Evolutionary conservation across 2,329 filamentous ascomycete genomes (phyloP), one percentile per base, ranked within the genome.

Genomic region (Diplodia corticola): DNA sequence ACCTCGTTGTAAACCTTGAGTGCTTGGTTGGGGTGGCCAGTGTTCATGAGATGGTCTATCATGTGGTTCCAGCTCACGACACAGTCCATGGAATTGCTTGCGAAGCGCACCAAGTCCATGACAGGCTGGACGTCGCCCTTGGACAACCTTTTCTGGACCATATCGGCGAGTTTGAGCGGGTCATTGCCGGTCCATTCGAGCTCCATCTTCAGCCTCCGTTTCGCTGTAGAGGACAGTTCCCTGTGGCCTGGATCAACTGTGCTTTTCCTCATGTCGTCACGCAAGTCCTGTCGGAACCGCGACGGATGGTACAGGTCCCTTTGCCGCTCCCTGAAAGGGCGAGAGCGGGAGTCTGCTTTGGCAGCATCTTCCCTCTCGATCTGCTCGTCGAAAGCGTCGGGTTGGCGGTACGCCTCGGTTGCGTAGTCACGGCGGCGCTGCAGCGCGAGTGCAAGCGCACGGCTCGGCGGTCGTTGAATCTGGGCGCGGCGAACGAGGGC

Each of bases 1-100:
- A 91, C 90, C 77, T 98, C 94, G 77, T 97, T 97, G 80, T 88
- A 97, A n/a, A 92, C 82, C 78, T 91, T 93, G 66, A 96, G 79
- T 20, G 91, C 93, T 22, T 82, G 80, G 67, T 84, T 83, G 37
- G 92, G 77, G 61, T 84, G 83, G 49, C 86, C 82, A 26, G 87
- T 81, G 49, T 84, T 79, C 76, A 97, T 80, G 68, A 87, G 82
- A 76, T 92, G 87, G 66, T 89, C 85, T 66, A 99, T 89, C 51
- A 97, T 78, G 73, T 91, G 86, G 77, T 98, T 98, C 93, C 94
- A 99, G 67, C 90, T 88, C 67, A 96, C 93, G 4, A 86, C 81
- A 69, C 90, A 88, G 67, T 88, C 80, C 69, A 85, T 82, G 0
- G 82, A 77, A 70, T 84, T 87, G 76, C 64, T 92, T n/a, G 90